Evolutionary conservation across 2,329 filamentous ascomycete species (phyloP).

Genomic region (Diaporthe eres): DNA sequence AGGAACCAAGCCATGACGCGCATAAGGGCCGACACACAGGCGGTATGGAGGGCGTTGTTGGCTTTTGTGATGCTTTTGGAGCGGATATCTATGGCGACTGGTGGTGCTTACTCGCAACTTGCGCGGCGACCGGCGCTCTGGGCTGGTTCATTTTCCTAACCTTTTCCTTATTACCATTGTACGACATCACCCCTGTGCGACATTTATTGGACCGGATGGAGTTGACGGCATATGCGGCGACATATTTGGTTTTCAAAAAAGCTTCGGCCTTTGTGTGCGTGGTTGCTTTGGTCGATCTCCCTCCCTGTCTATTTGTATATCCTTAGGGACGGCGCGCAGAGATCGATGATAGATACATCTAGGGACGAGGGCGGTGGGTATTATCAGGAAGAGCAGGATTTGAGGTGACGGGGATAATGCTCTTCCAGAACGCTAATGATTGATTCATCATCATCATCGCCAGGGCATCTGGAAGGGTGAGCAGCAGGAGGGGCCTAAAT

Average conservation of each 20-base stretch:
- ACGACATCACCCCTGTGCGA: constrained; percentile 13
- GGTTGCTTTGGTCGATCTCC: not conserved
- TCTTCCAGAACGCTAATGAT: not conserved
- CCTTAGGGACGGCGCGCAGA: not conserved
- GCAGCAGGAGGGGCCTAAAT: not conserved
- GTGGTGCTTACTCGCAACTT: not conserved
- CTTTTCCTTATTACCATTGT: not conserved
- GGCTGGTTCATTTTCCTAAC: not conserved
- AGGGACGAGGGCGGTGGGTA: not conserved
- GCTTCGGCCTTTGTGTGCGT: constrained; percentile 4
- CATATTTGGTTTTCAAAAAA: constrained; percentile 22
- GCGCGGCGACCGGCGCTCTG: constrained; percentile 25
- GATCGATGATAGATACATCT: not conserved
- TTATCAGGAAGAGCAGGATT: not conserved
- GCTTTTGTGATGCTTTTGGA: not conserved
- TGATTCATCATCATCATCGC: constrained; percentile 17
- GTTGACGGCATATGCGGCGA: constrained; percentile 22
- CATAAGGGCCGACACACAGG: not conserved
- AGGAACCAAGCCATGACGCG: not conserved
- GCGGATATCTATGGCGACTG: not conserved
- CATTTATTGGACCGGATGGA: constrained; percentile 9
- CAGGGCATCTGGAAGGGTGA: not conserved
- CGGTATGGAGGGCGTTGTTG: not conserved
- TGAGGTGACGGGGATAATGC: not conserved
- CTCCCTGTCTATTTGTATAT: constrained; percentile 3